Conservation (phyloP, 1,284 basidiomycete species). For the Moesziomyces aphidis region DNA sequence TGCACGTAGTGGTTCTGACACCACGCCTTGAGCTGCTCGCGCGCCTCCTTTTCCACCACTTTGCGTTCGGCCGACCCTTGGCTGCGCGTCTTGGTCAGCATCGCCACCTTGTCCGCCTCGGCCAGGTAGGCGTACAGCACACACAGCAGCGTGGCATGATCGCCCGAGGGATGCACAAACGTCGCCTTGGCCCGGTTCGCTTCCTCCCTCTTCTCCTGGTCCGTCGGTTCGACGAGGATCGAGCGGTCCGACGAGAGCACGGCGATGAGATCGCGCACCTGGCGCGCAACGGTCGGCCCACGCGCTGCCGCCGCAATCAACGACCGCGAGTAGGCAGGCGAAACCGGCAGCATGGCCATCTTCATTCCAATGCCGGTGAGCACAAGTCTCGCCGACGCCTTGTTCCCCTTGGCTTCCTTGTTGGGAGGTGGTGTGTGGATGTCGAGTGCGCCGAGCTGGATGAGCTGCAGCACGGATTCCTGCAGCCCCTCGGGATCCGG, state of each 20-base stretch:
- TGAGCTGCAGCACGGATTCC: constrained; percentile 57
- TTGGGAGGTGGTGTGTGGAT: constrained; percentile 11
- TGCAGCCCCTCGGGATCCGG: constrained; percentile 36
- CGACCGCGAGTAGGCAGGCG: constrained; percentile 58
- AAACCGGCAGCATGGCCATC: constrained; percentile 62
- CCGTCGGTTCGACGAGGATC: constrained; percentile 52
- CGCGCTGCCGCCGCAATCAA: constrained; percentile 58
- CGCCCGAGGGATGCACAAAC: constrained; percentile 56
- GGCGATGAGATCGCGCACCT: constrained; percentile 64
- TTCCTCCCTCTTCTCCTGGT: constrained; percentile 56
- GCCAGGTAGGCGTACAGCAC: constrained; percentile 65
- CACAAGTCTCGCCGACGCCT: constrained; percentile 15
- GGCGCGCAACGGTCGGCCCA: constrained; percentile 46
- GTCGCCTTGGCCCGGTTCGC: constrained; percentile 68
- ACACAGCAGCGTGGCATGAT: constrained; percentile 62
- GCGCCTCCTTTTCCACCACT: constrained; percentile 20
- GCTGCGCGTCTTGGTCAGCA: constrained; percentile 6
- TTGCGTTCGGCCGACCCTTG: constrained; percentile 9
- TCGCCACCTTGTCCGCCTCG: constrained; percentile 26
- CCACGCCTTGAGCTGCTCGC: constrained; percentile 69
- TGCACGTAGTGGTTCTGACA: constrained; percentile 60
- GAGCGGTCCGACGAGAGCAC: constrained; percentile 58
- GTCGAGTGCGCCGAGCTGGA: constrained; percentile 61
- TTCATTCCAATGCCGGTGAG: constrained; percentile 57
- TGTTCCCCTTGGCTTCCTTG: constrained; percentile 3